Evolutionary conservation across 1,139 yeast genomes (phyloP), one percentile per base, ranked within the genome.

Genomic region (Sugiyamaella paludigena): DNA sequence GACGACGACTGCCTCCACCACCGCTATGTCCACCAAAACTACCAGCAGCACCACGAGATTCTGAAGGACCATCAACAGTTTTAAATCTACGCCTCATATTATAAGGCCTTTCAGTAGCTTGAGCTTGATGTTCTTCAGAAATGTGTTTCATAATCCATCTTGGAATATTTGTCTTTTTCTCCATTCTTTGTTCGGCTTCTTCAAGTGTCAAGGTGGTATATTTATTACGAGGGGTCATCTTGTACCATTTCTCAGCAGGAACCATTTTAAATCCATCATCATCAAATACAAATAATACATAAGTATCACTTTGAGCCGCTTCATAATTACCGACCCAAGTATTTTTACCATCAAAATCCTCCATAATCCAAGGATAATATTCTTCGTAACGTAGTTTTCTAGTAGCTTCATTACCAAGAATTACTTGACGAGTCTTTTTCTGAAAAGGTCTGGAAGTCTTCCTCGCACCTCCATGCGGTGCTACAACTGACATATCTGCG

Each of bases 261-360:
- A 91, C 83, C 89, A 92, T 80, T 59, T 88, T 88, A 68, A 92
- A 92, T 27, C 96, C 95, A 62, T 83, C 87, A 53, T 81, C 81
- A 64, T 89, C 96, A 60, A 88, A 84, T 38, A 89, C 88, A 61
- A 92, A 79, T 45, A 92, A 72, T 5, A 88, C 96, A 65, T 87
- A 91, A 15, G 88, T 78, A 58, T 88, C 96, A 8, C 91, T 80
- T 55, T 86, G 86, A 9, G 94, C 95, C 1, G 98, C 98, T 70
- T 92, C 98, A 69, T 87, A 91, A 59, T 85, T 86, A 32, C 98
- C 97, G 19, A 91, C 97, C 84, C 87, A 92, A 0, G 95, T 94
- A 65, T 92, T 91, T 54, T 81, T 78, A 48, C 96, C 96, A 59
- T 88, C 96, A 66, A 87, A 91, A 69, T 94, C 98, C 70, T 91